phyloP scores from a whole-genome alignment of 345 rosid species.

The Eutrema yunnanense region DNA sequence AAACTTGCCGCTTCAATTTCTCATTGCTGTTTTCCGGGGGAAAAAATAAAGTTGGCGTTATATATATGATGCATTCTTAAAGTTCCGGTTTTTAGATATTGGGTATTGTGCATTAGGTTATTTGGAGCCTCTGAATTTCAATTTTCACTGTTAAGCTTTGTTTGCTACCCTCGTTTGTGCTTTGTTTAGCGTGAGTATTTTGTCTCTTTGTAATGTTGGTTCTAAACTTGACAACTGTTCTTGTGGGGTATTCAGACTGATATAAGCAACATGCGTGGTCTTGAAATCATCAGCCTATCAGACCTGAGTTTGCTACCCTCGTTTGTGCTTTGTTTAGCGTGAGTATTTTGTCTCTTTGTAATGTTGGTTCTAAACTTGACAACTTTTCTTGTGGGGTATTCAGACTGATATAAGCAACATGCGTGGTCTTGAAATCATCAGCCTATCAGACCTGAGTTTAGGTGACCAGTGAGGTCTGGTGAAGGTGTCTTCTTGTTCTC shows the following conservation, averaged over 20 bases:
- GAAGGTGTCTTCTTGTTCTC: conserved; percentile 16
- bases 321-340: no score
- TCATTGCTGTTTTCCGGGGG: background rate
- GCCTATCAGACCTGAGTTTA: background rate
- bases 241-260: conserved; percentile 1
- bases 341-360: no score
- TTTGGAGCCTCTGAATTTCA: background rate
- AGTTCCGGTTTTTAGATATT: background rate
- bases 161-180: background rate
- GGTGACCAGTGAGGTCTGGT: conserved; percentile 3
- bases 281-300: background rate
- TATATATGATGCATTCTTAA: background rate
- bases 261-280: conserved; percentile 21
- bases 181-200: background rate
- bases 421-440: conserved; percentile 20
- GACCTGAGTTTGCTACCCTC: conserved; percentile 6
- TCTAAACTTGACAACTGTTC: background rate
- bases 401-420: no score
- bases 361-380: no score
- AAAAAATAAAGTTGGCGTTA: background rate
- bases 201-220: background rate
- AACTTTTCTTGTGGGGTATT: no score
- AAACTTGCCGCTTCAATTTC: conserved; percentile 5
- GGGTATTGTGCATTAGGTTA: background rate
- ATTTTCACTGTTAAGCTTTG: background rate